phyloP scores from a whole-genome alignment of 345 rosid species.

The Eucalyptus leucophloia region DNA sequence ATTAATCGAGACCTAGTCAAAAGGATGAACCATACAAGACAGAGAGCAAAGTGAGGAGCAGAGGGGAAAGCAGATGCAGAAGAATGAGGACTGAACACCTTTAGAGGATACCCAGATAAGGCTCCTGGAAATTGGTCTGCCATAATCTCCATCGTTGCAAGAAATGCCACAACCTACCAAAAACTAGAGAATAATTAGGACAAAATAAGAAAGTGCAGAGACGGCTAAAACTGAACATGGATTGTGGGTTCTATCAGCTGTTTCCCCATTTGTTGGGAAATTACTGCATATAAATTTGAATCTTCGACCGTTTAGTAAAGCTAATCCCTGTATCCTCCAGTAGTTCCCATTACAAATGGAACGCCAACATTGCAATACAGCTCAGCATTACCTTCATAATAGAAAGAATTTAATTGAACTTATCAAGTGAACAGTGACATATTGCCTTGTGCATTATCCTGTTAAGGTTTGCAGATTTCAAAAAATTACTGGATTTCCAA shows the following conservation, averaged over 20 bases:
- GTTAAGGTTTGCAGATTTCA: too few relatives aligned
- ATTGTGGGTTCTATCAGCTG: rapidly evolving
- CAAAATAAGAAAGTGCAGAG: background rate
- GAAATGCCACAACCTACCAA: constrained; percentile 80
- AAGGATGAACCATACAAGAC: background rate
- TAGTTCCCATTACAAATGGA: too few relatives aligned
- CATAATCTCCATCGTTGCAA: constrained; percentile 88
- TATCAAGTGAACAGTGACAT: too few relatives aligned
- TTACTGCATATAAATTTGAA: too few relatives aligned
- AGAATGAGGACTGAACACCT: constrained; percentile 16
- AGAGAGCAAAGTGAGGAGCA: background rate
- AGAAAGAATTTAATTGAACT: too few relatives aligned
- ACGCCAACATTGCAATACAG: too few relatives aligned
- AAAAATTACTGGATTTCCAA: too few relatives aligned
- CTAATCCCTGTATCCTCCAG: too few relatives aligned
- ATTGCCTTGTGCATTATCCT: too few relatives aligned
- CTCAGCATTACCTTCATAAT: too few relatives aligned
- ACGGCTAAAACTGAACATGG: background rate
- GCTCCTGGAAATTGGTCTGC: constrained; percentile 94
- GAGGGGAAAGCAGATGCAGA: background rate
- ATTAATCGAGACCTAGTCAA: background rate
- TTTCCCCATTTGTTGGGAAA: too few relatives aligned
- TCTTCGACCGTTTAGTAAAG: too few relatives aligned
- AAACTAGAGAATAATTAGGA: background rate
- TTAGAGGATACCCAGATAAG: constrained; percentile 67